phyloP scores from a whole-genome alignment of 108 stramenopile species.

The Schizochytrium sp. region DNA sequence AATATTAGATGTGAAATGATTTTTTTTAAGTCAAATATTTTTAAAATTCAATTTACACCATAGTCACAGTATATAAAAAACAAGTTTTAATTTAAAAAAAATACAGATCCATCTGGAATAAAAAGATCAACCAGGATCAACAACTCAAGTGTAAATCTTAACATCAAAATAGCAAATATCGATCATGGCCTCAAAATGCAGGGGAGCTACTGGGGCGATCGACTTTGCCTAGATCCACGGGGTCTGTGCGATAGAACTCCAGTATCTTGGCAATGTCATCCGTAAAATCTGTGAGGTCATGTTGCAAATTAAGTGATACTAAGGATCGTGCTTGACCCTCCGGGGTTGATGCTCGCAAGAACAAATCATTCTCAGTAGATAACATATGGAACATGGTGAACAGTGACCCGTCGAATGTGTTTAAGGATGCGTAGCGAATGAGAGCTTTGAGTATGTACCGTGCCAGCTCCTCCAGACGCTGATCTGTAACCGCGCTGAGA shows the following conservation, averaged over 20 bases:
- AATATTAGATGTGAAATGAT: no score
- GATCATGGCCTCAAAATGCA: no score
- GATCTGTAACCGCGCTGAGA: conserved; percentile 6
- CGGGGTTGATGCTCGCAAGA: neutral
- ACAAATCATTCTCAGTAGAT: conserved; percentile 12
- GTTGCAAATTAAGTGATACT: conserved; percentile 9
- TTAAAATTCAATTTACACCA: no score
- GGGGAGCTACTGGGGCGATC: no score
- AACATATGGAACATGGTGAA: neutral
- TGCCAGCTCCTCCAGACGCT: neutral
- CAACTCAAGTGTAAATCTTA: no score
- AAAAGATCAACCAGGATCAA: no score
- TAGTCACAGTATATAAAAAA: no score
- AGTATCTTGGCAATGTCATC: conserved; percentile 38
- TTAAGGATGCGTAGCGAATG: conserved; percentile 28
- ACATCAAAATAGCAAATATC: no score
- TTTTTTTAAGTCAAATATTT: no score
- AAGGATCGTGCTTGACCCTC: neutral
- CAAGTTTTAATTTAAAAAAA: no score
- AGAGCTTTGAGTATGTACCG: neutral
- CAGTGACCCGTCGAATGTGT: conserved; percentile 13
- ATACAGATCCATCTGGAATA: no score
- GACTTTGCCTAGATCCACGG: neutral
- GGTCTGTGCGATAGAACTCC: conserved; percentile 11
- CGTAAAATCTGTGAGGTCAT: conserved; percentile 48